Evolutionary conservation across 257 asterid genomes (phyloP).

Genomic region (Solanum sejunctum): DNA sequence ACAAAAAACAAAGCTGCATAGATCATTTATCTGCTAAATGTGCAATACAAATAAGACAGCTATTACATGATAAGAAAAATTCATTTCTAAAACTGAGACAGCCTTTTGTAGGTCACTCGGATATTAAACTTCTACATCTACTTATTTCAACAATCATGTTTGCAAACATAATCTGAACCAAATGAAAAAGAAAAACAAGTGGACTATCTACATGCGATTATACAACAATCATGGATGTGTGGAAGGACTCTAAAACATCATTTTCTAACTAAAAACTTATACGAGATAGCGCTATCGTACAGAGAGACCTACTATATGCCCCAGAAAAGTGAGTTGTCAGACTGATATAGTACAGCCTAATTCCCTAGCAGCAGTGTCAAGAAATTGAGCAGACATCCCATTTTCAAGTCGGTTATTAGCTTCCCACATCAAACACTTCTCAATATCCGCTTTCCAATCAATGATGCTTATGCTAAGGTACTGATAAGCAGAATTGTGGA

Average conservation of each 20-base stretch:
- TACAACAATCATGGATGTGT: not conserved
- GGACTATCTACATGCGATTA: not conserved
- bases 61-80: not conserved
- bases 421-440: constrained; percentile 82
- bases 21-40: not conserved
- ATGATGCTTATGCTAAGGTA: constrained; percentile 28
- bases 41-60: not conserved
- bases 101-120: not conserved
- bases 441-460: constrained; percentile 72
- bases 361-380: constrained; percentile 76
- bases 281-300: constrained; percentile 57
- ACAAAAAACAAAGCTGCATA: not conserved
- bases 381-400: constrained; percentile 62
- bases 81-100: not conserved
- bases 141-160: not conserved
- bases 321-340: constrained; percentile 12
- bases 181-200: not conserved
- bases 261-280: constrained; percentile 38
- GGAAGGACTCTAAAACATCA: not conserved
- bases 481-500: constrained; percentile 32
- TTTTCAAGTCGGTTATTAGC: constrained; percentile 75
- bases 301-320: constrained; percentile 20
- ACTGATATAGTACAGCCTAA: constrained; percentile 63
- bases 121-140: not conserved
- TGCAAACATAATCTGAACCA: not conserved